Evolutionary conservation across 2,329 filamentous ascomycete genomes (phyloP), one percentile per base, ranked within the genome.

Genomic region (Botrytis pseudocinerea): DNA sequence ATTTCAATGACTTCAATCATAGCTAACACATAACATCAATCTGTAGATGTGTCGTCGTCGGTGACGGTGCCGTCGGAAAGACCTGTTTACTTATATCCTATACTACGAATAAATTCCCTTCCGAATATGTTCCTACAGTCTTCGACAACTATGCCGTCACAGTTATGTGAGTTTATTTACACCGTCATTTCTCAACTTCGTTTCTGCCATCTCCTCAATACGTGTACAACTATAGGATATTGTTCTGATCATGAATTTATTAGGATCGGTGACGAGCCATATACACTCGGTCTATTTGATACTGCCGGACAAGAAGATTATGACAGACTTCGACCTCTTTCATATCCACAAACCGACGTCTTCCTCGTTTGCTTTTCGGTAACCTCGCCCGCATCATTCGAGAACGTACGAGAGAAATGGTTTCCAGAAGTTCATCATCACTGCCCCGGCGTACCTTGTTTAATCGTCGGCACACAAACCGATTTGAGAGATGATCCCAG

Each of bases 101-200:
- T 85, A 99, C 96, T 77, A 99, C 96, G 77, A 99, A 99, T 89
- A 98, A 98, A 82, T 99, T 99, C 84, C 96, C 96, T 51, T 98
- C 95, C 80, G 96, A 99, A 95, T 99, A 99, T 84, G 96, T 99
- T 74, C 96, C 96, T 70, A 99, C 96, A 44, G 96, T 99, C 77
- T 99, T 99, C 84, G 96, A 99, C 85, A 99, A 99, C 86, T 99
- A 99, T 89, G 96, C 96, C 73, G 96, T 99, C 83, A 99, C 96
- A 78, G 96, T 99, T 79, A 99, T 99, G 96, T 98, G 88, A 91
- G 94, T 91, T 68, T 35, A 68, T 57, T 42, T 54, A 68, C 46
- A 54, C 48, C 65, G 48, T 57, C 65, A 57, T 54, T 57, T 42
- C 40, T 57, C 51, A 61, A 38, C 35, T 59, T 28, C 57, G 32